A percentile compares a stretch with the other conserved stretches of the same genome.
These are phyloP conservation scores for Suhomyces bolitotheri DNA, from an alignment of 1,139 yeast species.

Conservation along the genomic window DNA sequence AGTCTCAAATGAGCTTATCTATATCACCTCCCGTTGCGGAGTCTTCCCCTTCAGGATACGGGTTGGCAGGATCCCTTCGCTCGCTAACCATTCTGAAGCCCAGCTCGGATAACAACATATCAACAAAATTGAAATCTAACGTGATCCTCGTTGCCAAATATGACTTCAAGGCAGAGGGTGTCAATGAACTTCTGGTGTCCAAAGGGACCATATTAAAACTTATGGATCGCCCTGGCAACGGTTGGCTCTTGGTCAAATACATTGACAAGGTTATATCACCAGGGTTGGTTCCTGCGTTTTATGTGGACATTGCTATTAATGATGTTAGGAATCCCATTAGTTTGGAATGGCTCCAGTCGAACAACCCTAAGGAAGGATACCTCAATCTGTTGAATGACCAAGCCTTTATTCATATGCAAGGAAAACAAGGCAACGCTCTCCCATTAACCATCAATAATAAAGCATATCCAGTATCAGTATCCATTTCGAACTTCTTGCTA, in stretches of 20 bases:
- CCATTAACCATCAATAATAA: constrained; percentile 35
- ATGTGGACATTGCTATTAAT: constrained; percentile 49
- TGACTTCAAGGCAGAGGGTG: constrained; percentile 35
- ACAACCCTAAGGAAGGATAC: constrained; percentile 5
- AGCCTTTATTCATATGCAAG: constrained; percentile 23
- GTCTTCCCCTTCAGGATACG: constrained; percentile 7
- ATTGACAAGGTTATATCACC: constrained; percentile 38
- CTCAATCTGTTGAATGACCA: constrained; percentile 16
- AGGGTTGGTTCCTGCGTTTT: constrained; percentile 45
- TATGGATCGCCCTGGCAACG: constrained; percentile 40
- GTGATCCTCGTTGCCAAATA: constrained; percentile 43
- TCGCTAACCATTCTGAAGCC: constrained; percentile 24
- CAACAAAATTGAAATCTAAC: constrained; percentile 25
- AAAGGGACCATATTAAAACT: constrained; percentile 46
- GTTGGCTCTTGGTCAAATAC: constrained; percentile 47
- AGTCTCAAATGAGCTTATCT: constrained; percentile 11
- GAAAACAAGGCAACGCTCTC: constrained; percentile 19
- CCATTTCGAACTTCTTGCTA: constrained; percentile 38
- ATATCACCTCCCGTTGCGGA: constrained; percentile 9
- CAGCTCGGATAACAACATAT: constrained; percentile 15
- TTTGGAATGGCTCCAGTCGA: constrained; percentile 34
- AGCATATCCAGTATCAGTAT: constrained; percentile 33
- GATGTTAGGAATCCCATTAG: constrained; percentile 41
- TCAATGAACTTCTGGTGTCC: constrained; percentile 33
- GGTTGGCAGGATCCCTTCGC: constrained; percentile 14